phyloP scores from a whole-genome alignment of 306 rosid species.

The Benincasa hispida region DNA sequence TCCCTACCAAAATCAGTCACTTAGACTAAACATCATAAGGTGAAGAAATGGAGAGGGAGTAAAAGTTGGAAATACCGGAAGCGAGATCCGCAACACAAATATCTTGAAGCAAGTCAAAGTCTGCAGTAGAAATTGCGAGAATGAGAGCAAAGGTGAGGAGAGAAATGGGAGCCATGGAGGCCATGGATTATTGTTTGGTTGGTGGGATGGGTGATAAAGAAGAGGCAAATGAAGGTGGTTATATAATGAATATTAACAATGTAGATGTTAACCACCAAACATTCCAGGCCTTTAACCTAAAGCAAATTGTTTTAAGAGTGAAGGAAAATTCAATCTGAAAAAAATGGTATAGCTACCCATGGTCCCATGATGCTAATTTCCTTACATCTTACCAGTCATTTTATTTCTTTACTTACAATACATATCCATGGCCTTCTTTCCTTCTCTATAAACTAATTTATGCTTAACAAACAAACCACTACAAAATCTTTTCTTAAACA shows the following conservation, averaged over 20 bases:
- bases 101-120: conserved; percentile 82
- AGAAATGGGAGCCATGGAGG: not conserved
- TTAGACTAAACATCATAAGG: not conserved
- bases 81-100: conserved; percentile 62
- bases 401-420: not conserved
- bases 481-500: no score
- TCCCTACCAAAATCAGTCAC: conserved; percentile 19
- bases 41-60: not conserved
- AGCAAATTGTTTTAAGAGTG: conserved; percentile 4
- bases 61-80: conserved; percentile 29
- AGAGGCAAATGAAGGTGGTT: not conserved
- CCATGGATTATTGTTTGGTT: no score
- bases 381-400: not conserved
- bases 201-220: not conserved
- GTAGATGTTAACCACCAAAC: not conserved
- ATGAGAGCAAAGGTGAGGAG: not conserved
- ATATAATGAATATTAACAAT: not conserved
- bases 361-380: not conserved
- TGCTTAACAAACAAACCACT: no score
- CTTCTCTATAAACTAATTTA: no score
- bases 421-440: not conserved
- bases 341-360: not conserved
- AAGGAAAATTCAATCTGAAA: not conserved
- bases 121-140: conserved; percentile 31
- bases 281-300: not conserved